A percentile compares a stretch with the other conserved stretches of the same genome.
Conservation (phyloP, 2,329 filamentous ascomycete species). For the Arthrobotrys conoides region DNA sequence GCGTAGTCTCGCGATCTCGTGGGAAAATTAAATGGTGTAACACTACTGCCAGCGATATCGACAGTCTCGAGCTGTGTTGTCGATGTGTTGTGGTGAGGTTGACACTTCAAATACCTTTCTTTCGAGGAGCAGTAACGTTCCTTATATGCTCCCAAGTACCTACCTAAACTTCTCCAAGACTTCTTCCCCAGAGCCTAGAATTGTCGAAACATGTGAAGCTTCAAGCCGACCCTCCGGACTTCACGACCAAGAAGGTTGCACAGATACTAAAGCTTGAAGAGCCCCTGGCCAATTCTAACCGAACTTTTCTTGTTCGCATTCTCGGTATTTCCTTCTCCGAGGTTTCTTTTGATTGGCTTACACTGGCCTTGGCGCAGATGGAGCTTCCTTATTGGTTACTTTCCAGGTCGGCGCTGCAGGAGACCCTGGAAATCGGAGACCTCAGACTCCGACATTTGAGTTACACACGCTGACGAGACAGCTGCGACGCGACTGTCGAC, state of each 20-base stretch:
- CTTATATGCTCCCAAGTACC: too few relatives aligned
- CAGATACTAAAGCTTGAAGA: neutral
- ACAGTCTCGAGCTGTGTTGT: neutral
- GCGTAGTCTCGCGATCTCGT: neutral
- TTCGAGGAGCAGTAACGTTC: neutral
- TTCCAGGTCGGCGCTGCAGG: neutral
- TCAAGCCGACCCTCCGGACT: slow-evolving; percentile 23
- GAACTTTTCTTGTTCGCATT: slow-evolving; percentile 40
- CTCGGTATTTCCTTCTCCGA: slow-evolving; percentile 40
- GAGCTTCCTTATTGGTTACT: slow-evolving; percentile 27
- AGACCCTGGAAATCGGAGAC: slow-evolving; percentile 18
- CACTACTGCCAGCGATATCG: neutral
- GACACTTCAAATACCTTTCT: neutral
- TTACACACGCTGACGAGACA: slow-evolving; percentile 19
- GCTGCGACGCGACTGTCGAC: too few relatives aligned
- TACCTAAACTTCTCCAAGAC: neutral
- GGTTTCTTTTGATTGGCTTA: neutral
- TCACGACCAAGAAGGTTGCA: slow-evolving; percentile 12
- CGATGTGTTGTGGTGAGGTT: slow-evolving; percentile 23
- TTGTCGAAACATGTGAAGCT: slow-evolving; percentile 44
- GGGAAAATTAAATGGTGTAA: neutral
- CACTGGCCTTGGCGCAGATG: neutral
- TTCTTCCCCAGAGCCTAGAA: neutral
- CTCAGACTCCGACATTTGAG: slow-evolving; percentile 15
- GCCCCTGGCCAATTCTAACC: slow-evolving; percentile 29